Evolutionary conservation across 768 basidiomycete species (phyloP), one percentile per base, ranked within the genome.

Genomic region (Pleurotus citrinopileatus): DNA sequence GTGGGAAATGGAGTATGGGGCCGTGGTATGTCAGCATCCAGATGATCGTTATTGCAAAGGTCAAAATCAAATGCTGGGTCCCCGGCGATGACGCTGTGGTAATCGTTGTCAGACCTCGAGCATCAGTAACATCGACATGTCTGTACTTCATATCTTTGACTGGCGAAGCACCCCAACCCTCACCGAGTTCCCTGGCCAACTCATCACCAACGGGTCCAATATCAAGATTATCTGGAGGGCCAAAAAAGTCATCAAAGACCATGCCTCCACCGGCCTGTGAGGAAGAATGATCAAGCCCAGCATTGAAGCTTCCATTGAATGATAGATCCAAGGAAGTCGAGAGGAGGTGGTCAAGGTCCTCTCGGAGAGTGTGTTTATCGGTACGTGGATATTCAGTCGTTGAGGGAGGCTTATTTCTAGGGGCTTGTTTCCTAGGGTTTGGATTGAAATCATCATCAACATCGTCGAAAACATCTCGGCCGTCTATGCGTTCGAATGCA

Each of bases 161-260:
- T 6, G 69, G 68, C 42, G 70, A 72, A 19, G 55, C 63, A 17
- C 76, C 81, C 88, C 89, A 91, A 20, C 76, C 83, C 60, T 83
- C 82, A 26, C 89, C 90, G 2, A 92, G 73, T 60, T 92, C 89
- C 57, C 75, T 77, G 6, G 86, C 87, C 23, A 92, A 70, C 60
- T 91, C 90, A 42, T 89, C 88, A 3, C 84, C 87, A 15, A 91
- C 67, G 5, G 74, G 79, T n/a, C 70, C 78, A 15, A 85, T 62
- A 56, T 82, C 87, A 20, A 84, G 61, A 19, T 73, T 83, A 52
- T 82, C 87, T 17, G 78, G 74, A 7, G 73, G 67, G 2, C 62
- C 69, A 48, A 86, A 77, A 34, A 81, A 73, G 37, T 80, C 76
- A 56, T 84, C 83, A 29, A 82, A 76, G 2, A 63, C 73, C 36